Percentiles rank a stretch among this genome's conserved stretches.
phyloP scores from a whole-genome alignment of 768 basidiomycete genomes.

The Podaxis sp. region DNA sequence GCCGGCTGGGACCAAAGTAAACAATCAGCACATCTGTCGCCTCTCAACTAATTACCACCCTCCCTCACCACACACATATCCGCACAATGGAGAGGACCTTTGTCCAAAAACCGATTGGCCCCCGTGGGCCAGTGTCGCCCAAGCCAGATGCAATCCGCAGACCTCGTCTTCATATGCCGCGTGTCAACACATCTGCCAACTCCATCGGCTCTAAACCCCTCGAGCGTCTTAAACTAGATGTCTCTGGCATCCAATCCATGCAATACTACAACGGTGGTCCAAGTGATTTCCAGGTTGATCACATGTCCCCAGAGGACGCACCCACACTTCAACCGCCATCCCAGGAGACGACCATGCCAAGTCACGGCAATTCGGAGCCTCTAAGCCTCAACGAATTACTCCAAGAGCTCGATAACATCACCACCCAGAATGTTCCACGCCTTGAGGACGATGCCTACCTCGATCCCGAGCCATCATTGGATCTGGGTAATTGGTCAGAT shows the following conservation, averaged over 20 bases:
- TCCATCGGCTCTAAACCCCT: background rate
- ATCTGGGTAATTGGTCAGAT: constrained; percentile 57
- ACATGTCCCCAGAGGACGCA: constrained; percentile 13
- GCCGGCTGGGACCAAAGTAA: constrained; percentile 24
- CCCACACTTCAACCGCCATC: constrained; percentile 18
- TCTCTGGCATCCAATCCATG: constrained; percentile 2
- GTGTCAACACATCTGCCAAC: background rate
- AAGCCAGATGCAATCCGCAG: background rate
- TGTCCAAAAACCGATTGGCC: constrained; percentile 48
- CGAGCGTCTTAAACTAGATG: constrained; percentile 3
- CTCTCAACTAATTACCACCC: constrained; percentile 20
- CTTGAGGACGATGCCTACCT: constrained; percentile 26
- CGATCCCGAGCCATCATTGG: constrained; percentile 19
- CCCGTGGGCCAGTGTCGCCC: constrained; percentile 37
- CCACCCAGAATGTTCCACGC: constrained; percentile 16
- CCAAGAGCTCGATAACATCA: constrained; percentile 30
- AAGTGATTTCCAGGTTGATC: constrained; percentile 5
- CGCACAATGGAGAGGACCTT: constrained; percentile 26
- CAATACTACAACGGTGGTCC: constrained; percentile 10
- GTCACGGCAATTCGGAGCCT: constrained; percentile 31
- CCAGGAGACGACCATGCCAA: constrained; percentile 30
- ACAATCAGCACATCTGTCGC: constrained; percentile 22
- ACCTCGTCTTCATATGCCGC: background rate
- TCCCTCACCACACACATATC: constrained; percentile 29
- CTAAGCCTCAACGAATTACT: constrained; percentile 41